A percentile compares a stretch with the other conserved stretches of the same genome.
These are phyloP conservation scores for Chrysoporthe puriensis DNA, from an alignment of 2,329 filamentous ascomycete species.

Conservation along the genomic window DNA sequence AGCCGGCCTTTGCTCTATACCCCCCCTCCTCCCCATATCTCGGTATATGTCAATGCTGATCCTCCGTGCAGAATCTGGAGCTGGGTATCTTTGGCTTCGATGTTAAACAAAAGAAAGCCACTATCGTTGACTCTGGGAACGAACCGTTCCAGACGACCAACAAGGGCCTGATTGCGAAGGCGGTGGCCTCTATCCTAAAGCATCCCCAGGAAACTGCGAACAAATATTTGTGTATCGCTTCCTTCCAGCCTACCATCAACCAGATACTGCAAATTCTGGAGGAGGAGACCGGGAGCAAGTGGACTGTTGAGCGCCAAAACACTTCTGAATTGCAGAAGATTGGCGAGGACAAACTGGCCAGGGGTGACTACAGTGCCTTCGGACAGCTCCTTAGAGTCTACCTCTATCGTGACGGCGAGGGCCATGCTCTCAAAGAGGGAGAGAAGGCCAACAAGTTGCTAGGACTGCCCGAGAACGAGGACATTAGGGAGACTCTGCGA, in stretches of 20 bases:
- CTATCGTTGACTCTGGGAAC: conserved; percentile 60
- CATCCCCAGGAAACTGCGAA: conserved; percentile 58
- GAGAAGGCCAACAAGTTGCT: conserved; percentile 36
- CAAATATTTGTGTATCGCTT: conserved; percentile 59
- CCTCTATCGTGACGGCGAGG: conserved; percentile 43
- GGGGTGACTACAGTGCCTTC: conserved; percentile 43
- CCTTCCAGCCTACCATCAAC: conserved; percentile 61
- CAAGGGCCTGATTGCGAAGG: conserved; percentile 53
- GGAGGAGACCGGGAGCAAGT: conserved; percentile 54
- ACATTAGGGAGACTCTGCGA: conserved; percentile 27
- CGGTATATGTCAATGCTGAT: conserved; percentile 36
- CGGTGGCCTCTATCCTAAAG: conserved; percentile 54
- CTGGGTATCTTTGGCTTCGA: conserved; percentile 57
- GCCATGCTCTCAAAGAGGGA: conserved; percentile 33
- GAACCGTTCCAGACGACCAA: conserved; percentile 55
- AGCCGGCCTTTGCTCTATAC: background rate
- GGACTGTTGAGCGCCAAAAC: conserved; percentile 46
- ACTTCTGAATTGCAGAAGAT: conserved; percentile 41
- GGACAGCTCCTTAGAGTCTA: conserved; percentile 35
- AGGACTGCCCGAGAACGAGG: conserved; percentile 30
- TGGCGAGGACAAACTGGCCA: conserved; percentile 47
- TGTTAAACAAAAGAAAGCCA: conserved; percentile 51
- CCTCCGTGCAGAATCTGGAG: conserved; percentile 39
- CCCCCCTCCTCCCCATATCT: background rate
- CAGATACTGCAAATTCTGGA: conserved; percentile 59